Percentiles rank a stretch among this genome's conserved stretches.
These are phyloP conservation scores for Globisporangium perplexum DNA, from an alignment of 352 stramenopile species.

Conservation along the genomic window DNA sequence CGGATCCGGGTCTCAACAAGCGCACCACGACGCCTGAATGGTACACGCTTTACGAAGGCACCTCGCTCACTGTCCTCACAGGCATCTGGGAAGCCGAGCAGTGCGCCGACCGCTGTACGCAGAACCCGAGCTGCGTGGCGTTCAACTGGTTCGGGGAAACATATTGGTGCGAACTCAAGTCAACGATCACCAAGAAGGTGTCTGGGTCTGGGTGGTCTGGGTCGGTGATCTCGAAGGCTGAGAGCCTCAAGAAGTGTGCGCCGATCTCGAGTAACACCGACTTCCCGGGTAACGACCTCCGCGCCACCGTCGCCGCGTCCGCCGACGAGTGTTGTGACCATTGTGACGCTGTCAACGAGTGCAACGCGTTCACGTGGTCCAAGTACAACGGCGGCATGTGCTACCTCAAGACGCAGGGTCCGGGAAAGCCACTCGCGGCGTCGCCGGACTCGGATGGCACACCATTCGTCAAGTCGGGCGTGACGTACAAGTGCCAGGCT, in stretches of 20 bases:
- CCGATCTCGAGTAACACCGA: constrained; percentile 18
- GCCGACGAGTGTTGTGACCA: constrained; percentile 18
- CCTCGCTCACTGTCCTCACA: too few species aligned
- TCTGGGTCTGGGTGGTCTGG: neutral
- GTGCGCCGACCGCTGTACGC: neutral
- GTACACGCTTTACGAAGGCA: too few species aligned
- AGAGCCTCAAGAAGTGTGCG: constrained; percentile 6
- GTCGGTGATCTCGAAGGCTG: neutral
- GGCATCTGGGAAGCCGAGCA: too few species aligned
- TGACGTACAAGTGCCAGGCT: constrained; percentile 8
- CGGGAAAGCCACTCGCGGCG: too few species aligned
- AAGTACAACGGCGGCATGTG: constrained; percentile 17
- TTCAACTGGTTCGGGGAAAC: too few species aligned
- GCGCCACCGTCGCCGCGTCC: neutral
- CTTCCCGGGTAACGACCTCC: constrained; percentile 25
- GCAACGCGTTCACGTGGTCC: constrained; percentile 26
- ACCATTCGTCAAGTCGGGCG: constrained; percentile 4
- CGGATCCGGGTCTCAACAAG: neutral
- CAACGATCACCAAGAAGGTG: constrained; percentile 2
- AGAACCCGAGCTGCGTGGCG: too few species aligned
- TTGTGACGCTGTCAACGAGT: constrained; percentile 11
- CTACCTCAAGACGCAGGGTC: constrained; percentile 19
- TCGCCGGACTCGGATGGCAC: neutral
- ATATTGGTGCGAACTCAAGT: neutral
- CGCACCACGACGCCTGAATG: neutral